These are phyloP conservation scores for Dittrichia graveolens DNA, from an alignment of 129 eudicot species.

Conservation along the genomic window DNA sequence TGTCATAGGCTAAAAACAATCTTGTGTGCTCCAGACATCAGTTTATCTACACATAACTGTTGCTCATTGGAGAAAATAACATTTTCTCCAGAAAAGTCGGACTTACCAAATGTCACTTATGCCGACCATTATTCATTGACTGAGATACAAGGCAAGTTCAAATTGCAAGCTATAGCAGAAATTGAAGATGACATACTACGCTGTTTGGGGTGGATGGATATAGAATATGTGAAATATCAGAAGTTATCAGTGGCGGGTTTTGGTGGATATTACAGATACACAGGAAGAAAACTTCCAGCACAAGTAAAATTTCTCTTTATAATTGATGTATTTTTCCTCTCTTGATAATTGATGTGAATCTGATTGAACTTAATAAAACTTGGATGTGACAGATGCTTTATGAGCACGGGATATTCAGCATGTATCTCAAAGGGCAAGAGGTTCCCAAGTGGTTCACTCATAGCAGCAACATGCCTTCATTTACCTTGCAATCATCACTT, in stretches of 20 bases:
- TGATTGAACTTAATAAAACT: not conserved
- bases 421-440: conserved; percentile 29
- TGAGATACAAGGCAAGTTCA: conserved; percentile 24
- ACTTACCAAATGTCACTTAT: not conserved
- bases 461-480: too few relatives aligned
- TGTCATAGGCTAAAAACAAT: conserved; percentile 19
- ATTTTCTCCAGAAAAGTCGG: not conserved
- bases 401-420: conserved; percentile 35
- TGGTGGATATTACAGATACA: not conserved
- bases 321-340: not conserved
- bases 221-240: not conserved
- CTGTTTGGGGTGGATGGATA: conserved; percentile 19
- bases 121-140: not conserved
- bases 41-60: not conserved
- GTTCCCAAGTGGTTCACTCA: conserved; percentile 24
- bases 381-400: conserved; percentile 5
- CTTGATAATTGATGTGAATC: not conserved
- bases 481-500: too few relatives aligned
- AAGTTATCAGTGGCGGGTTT: not conserved
- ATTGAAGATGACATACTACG: conserved; percentile 10
- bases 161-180: conserved; percentile 2
- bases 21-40: conserved; percentile 12
- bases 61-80: not conserved
- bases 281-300: not conserved
- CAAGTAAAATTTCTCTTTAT: conserved; percentile 8